Evolutionary conservation across 1,284 basidiomycete species (phyloP).

Genomic region (Papiliotrema fonsecae): DNA sequence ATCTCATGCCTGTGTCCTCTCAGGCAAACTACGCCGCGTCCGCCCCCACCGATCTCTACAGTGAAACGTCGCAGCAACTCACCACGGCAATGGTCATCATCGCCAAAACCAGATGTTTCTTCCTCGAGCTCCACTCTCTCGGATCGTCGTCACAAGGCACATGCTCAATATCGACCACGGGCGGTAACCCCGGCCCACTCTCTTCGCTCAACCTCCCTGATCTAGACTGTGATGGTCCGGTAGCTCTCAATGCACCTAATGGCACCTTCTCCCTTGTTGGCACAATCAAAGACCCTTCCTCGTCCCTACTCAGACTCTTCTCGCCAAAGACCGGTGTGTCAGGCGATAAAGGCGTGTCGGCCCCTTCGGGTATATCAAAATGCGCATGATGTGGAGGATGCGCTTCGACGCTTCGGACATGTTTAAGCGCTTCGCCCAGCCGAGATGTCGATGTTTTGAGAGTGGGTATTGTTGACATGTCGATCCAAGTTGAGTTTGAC

Average conservation of each 20-base stretch:
- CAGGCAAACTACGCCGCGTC: conserved; percentile 53
- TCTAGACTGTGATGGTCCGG: background rate
- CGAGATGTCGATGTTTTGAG: no score
- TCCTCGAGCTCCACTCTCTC: conserved; percentile 60
- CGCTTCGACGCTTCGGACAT: conserved; percentile 4
- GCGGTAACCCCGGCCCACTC: background rate
- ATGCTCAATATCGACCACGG: conserved; percentile 60
- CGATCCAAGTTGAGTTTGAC: no score
- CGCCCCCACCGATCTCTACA: no score
- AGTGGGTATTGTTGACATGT: no score
- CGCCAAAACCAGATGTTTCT: conserved; percentile 54
- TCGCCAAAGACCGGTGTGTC: no score
- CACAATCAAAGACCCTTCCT: no score
- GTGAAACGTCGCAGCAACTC: no score
- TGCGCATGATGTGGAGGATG: conserved; percentile 19
- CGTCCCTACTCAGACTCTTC: no score
- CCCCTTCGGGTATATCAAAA: conserved; percentile 14
- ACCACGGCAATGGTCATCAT: conserved; percentile 38
- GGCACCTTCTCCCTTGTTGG: no score
- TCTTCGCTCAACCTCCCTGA: background rate
- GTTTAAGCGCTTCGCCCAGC: background rate
- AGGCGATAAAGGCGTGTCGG: background rate
- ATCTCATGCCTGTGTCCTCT: background rate
- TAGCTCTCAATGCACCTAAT: background rate
- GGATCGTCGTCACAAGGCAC: conserved; percentile 70